Conservation (phyloP, 495 filamentous ascomycete species). For the Acidomyces sp. region DNA sequence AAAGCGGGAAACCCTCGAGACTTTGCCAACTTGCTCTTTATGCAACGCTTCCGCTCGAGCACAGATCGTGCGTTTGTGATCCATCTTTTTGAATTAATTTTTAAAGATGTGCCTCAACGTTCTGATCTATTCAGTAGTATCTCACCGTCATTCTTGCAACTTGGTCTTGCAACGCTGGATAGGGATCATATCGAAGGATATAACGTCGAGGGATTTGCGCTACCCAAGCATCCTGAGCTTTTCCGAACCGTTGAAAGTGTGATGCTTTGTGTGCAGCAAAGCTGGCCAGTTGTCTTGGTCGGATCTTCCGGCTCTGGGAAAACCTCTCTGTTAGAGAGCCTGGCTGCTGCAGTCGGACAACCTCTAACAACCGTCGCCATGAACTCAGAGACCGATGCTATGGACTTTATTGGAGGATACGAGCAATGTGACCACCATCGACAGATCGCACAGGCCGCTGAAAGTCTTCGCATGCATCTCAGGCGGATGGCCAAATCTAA, state of each 20-base stretch:
- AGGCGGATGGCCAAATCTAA: background rate
- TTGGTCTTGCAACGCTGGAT: conserved; percentile 60
- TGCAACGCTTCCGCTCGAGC: conserved; percentile 69
- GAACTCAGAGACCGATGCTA: conserved; percentile 88
- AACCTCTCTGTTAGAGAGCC: conserved; percentile 57
- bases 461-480: background rate
- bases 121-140: conserved; percentile 50
- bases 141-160: conserved; percentile 54
- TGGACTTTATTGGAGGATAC: conserved; percentile 92
- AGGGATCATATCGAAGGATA: conserved; percentile 32
- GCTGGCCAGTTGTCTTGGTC: conserved; percentile 77
- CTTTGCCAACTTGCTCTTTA: conserved; percentile 70
- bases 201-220: background rate
- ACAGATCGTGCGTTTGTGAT: conserved; percentile 52
- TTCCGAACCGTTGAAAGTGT: conserved; percentile 67
- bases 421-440: conserved; percentile 80
- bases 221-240: conserved; percentile 25
- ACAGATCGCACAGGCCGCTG: conserved; percentile 23
- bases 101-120: conserved; percentile 30
- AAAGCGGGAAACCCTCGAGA: conserved; percentile 42
- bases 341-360: conserved; percentile 66
- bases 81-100: conserved; percentile 46
- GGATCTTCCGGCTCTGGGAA: conserved; percentile 82
- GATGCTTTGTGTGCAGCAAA: conserved; percentile 71
- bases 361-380: conserved; percentile 64